These are phyloP conservation scores for Balamuthia mandrillaris DNA, from an alignment of 208 protist species.

Conservation along the genomic window DNA sequence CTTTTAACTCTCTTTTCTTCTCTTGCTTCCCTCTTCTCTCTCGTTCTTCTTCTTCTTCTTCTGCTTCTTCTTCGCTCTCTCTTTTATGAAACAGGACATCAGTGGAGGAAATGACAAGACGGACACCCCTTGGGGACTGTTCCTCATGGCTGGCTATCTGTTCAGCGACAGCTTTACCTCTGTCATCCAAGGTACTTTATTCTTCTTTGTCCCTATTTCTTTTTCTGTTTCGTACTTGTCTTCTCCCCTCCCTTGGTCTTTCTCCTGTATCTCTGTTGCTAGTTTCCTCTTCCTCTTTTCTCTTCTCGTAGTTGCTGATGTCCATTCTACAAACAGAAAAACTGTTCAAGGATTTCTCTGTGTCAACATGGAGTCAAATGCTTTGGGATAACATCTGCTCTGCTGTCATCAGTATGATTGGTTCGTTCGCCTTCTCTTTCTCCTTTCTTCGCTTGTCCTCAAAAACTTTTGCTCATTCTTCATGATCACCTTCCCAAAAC, in stretches of 20 bases:
- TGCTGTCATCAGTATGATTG: slow-evolving; percentile 18
- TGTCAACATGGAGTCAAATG: slow-evolving; percentile 55
- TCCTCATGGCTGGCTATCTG: slow-evolving; percentile 55
- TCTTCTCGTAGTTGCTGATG: too few relatives aligned
- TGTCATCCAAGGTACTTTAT: neutral
- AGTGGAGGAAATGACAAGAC: neutral
- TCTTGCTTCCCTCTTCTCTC: neutral
- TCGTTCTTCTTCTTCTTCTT: neutral
- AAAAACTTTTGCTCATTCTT: neutral
- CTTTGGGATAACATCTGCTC: slow-evolving; percentile 59
- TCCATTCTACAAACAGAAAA: too few relatives aligned
- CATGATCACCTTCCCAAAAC: neutral
- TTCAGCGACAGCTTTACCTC: slow-evolving; percentile 51
- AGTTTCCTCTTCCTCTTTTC: slow-evolving; percentile 47
- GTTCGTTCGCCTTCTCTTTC: neutral
- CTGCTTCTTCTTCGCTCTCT: neutral
- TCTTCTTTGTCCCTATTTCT: neutral
- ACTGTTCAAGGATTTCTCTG: slow-evolving; percentile 55
- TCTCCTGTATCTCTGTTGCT: neutral
- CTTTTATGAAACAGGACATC: neutral
- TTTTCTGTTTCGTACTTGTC: too few relatives aligned
- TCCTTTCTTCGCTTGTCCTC: neutral
- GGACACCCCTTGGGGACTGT: slow-evolving; percentile 4
- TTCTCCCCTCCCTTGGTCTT: neutral
- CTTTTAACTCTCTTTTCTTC: neutral